Conservation (phyloP, 75 land plant species). For the Chamaecyparis obtusa region DNA sequence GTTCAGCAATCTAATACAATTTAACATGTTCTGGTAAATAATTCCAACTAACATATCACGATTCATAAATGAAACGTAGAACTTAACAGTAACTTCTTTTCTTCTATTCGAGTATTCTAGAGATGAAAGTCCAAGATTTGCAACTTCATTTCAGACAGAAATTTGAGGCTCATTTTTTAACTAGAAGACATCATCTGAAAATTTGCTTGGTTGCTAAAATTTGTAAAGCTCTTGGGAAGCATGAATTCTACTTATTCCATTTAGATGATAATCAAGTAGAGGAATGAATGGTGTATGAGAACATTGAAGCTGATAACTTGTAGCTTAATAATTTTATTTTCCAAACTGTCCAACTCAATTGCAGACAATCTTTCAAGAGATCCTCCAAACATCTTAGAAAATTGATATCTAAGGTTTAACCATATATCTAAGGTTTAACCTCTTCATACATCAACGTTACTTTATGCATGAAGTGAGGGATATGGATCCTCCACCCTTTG, state of each 20-base stretch:
- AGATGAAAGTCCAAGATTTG: neutral
- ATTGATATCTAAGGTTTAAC: neutral
- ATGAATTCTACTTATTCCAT: neutral
- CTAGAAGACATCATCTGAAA: neutral
- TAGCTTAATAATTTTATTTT: neutral
- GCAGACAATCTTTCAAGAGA: neutral
- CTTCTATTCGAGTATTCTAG: neutral
- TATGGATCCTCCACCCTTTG: too few species aligned
- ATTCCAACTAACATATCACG: neutral
- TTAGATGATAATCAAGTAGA: neutral
- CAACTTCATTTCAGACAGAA: neutral
- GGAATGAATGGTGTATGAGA: neutral
- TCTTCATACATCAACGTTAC: too few species aligned
- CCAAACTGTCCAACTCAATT: neutral
- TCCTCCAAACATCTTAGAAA: neutral
- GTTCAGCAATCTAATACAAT: conserved; percentile 9
- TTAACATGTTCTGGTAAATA: neutral
- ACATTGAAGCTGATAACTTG: neutral
- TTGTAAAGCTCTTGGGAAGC: neutral
- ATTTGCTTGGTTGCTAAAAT: neutral
- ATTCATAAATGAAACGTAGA: neutral
- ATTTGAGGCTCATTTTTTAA: neutral
- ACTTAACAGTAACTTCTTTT: neutral
- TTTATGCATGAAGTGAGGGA: too few species aligned
- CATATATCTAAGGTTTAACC: neutral